A percentile compares a stretch with the other conserved stretches of the same genome.
phyloP scores from a whole-genome alignment of 306 rosid genomes.

The Citrullus amarus region DNA sequence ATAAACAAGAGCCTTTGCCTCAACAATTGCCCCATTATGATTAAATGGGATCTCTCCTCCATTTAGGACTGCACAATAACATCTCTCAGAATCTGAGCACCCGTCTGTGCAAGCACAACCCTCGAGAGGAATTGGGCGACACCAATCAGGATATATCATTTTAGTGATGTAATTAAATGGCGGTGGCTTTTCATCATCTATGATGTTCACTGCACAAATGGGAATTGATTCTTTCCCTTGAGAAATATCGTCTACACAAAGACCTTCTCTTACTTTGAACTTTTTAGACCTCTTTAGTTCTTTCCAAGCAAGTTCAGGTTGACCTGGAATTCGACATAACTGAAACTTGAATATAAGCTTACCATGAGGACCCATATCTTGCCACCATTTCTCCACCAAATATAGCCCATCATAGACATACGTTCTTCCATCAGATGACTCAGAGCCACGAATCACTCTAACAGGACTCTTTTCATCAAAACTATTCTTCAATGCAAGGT shows the following conservation, averaged over 20 bases:
- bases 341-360: conserved; percentile 68
- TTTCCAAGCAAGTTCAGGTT: conserved; percentile 83
- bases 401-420: conserved; percentile 82
- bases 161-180: conserved; percentile 55
- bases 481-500: conserved; percentile 84
- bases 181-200: conserved; percentile 73
- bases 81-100: conserved; percentile 64
- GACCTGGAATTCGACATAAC: conserved; percentile 53
- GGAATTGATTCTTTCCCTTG: conserved; percentile 63
- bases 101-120: conserved; percentile 59
- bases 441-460: conserved; percentile 81
- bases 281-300: conserved; percentile 65
- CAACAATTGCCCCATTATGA: conserved; percentile 70
- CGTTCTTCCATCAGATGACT: conserved; percentile 51
- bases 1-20: conserved; percentile 70
- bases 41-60: conserved; percentile 84
- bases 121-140: conserved; percentile 28
- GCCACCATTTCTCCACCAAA: conserved; percentile 60
- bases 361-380: conserved; percentile 68
- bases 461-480: conserved; percentile 50
- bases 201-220: conserved; percentile 66
- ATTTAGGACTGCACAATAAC: conserved; percentile 61
- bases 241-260: conserved; percentile 68
- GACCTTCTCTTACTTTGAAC: conserved; percentile 52
- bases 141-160: conserved; percentile 67